Conservation (phyloP, 2,329 filamentous ascomycete genomes). For the Triangularia setosa region DNA sequence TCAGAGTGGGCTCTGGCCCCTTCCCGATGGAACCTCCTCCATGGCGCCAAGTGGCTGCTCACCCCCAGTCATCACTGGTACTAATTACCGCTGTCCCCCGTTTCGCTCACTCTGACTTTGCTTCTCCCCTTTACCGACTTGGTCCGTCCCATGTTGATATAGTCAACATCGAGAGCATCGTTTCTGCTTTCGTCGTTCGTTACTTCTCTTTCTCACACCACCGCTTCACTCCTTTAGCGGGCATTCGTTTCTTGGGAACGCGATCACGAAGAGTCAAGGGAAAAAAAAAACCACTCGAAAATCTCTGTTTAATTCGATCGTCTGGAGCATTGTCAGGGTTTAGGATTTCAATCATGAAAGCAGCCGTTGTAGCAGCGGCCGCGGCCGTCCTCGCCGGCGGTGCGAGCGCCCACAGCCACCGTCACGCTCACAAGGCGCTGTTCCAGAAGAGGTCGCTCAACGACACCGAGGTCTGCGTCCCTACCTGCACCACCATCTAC, state of each 20-base stretch:
- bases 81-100: slow-evolving; percentile 38
- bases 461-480: slow-evolving; percentile 47
- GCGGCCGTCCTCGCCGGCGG: slow-evolving; percentile 55
- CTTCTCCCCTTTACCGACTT: slow-evolving; percentile 40
- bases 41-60: slow-evolving; percentile 24
- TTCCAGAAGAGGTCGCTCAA: slow-evolving; percentile 46
- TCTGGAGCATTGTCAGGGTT: slow-evolving; percentile 2
- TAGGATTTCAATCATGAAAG: slow-evolving; percentile 60
- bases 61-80: slow-evolving; percentile 29
- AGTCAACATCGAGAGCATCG: slow-evolving; percentile 46
- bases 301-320: slow-evolving; percentile 20
- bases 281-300: slow-evolving; percentile 24
- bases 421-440: slow-evolving; percentile 53
- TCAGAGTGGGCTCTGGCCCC: slow-evolving; percentile 4
- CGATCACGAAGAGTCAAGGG: slow-evolving; percentile 29
- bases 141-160: slow-evolving; percentile 48
- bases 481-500: slow-evolving; percentile 70
- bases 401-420: slow-evolving; percentile 57
- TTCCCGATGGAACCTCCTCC: slow-evolving; percentile 14
- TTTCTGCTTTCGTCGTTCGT: slow-evolving; percentile 50
- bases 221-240: slow-evolving; percentile 90
- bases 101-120: slow-evolving; percentile 33
- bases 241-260: slow-evolving; percentile 57
- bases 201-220: slow-evolving; percentile 42
- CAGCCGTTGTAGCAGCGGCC: slow-evolving; percentile 61